These are phyloP conservation scores for Citrullus mucosospermus DNA, from an alignment of 306 rosid genomes.

Conservation along the genomic window DNA sequence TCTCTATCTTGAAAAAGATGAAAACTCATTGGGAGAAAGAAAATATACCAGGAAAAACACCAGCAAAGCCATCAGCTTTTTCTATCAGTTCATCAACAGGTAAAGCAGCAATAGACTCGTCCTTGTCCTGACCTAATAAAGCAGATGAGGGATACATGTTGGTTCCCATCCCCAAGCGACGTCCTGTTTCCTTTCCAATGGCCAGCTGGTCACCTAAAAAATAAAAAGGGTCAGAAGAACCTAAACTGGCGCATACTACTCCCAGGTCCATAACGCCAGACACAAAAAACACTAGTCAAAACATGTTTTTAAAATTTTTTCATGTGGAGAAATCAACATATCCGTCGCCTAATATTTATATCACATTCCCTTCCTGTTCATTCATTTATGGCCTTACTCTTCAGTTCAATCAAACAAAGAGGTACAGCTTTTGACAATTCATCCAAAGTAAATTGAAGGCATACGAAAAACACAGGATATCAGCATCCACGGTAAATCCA, in stretches of 20 bases:
- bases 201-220: conserved; percentile 89
- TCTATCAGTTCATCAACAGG: conserved; percentile 88
- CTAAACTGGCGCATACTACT: background rate
- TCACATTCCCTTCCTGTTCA: background rate
- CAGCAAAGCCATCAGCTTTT: conserved; percentile 98
- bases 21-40: background rate
- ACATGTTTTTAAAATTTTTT: background rate
- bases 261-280: background rate
- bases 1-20: background rate
- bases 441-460: background rate
- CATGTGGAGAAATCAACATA: background rate
- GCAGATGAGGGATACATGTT: conserved; percentile 99
- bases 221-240: conserved; percentile 6
- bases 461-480: background rate
- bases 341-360: background rate
- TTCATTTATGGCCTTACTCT: background rate
- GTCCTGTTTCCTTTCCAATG: conserved; percentile 98
- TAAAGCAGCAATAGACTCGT: conserved; percentile 78
- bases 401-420: background rate
- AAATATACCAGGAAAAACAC: conserved; percentile 84
- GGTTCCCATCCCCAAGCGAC: conserved; percentile 99
- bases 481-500: background rate
- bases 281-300: background rate
- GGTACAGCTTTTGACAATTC: background rate
- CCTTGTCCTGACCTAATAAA: conserved; percentile 86